Percentiles rank a stretch among this genome's conserved stretches.
Conservation (phyloP, 441 rosid species). For the Rhodomyrtus psidioides region DNA sequence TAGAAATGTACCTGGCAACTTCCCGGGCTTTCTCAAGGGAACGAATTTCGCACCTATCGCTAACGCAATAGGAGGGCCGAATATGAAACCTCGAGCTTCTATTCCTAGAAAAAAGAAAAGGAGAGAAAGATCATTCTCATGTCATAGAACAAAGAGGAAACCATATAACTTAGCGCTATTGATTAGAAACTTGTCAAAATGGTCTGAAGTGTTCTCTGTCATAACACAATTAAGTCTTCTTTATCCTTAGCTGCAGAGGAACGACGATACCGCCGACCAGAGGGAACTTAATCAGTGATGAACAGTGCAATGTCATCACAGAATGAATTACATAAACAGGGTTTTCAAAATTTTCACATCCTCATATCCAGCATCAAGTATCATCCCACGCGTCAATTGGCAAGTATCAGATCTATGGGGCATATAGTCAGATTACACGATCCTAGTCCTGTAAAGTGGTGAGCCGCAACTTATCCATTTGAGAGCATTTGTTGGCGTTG, state of each 20-base stretch:
- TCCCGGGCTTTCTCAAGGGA: constrained; percentile 13
- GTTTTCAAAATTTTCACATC: neutral
- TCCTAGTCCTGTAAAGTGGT: neutral
- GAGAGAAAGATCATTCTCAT: neutral
- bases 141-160: neutral
- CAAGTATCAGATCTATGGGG: neutral
- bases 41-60: constrained; percentile 13
- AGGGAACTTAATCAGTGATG: neutral
- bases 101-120: constrained; percentile 3
- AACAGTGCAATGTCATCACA: neutral
- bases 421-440: neutral
- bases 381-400: neutral
- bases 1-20: constrained; percentile 8
- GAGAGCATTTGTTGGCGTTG: neutral
- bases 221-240: neutral
- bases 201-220: neutral
- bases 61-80: constrained; percentile 13
- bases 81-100: constrained; percentile 15
- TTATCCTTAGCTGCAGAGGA: neutral
- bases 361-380: neutral
- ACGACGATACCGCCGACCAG: neutral
- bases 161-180: neutral
- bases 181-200: neutral
- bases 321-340: neutral
- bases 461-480: neutral